Conservation (phyloP, 148 eudicot genomes). For the Silene latifolia region DNA sequence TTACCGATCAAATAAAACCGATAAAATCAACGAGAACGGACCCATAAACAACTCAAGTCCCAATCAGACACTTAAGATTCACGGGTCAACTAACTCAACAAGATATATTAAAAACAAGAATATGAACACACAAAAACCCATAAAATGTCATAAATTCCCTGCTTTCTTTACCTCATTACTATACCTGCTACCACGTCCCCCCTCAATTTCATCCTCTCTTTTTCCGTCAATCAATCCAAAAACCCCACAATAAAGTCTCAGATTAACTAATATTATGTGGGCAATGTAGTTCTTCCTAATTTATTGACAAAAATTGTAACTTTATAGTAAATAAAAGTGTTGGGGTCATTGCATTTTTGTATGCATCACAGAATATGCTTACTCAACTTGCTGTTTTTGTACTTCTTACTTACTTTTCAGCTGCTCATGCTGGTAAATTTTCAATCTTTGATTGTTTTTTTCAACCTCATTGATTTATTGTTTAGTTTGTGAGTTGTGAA, state of each 20-base stretch:
- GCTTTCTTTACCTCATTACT: background rate
- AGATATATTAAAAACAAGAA: background rate
- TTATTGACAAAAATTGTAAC: background rate
- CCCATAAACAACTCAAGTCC: too few relatives aligned
- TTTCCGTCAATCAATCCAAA: constrained; percentile 22
- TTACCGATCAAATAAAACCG: too few relatives aligned
- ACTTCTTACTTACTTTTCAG: constrained; percentile 9
- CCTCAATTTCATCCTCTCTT: background rate
- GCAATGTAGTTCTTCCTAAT: constrained; percentile 6
- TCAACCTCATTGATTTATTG: background rate
- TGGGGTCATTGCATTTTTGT: background rate
- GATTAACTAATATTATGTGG: constrained; percentile 13
- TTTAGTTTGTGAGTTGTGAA: background rate
- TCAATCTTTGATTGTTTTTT: background rate
- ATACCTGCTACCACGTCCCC: constrained; percentile 31
- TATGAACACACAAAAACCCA: constrained; percentile 20
- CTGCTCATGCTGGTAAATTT: constrained; percentile 20
- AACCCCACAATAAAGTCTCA: constrained; percentile 9
- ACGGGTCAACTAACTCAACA: constrained; percentile 25
- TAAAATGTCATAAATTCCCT: constrained; percentile 12
- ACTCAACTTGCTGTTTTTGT: constrained; percentile 10
- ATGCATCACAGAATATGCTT: constrained; percentile 7
- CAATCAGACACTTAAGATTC: background rate
- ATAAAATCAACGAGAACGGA: too few relatives aligned
- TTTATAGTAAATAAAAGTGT: background rate